Evolutionary conservation across 352 stramenopile species (phyloP), one percentile per base, ranked within the genome.

Genomic region (Pythium diclinum): DNA sequence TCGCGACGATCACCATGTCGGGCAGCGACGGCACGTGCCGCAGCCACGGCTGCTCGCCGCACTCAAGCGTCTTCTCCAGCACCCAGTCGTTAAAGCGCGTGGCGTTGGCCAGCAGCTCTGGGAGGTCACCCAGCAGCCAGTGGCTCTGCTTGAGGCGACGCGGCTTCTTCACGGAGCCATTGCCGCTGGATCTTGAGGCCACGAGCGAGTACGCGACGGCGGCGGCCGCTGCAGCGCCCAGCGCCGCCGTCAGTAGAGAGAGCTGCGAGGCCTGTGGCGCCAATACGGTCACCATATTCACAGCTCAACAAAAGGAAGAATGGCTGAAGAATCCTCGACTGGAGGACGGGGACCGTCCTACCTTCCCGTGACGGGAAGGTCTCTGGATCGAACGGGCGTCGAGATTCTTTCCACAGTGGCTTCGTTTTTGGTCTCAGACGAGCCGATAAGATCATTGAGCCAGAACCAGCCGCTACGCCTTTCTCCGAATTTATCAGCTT

Each of bases 1-100:
- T 56, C 49, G 65, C 33, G 32, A 67, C 28, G 19, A 71, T 57
- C 6, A 71, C 17, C 52, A 63, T 52, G 38, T 71, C 65, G 40
- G 57, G 48, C 36, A 55, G 32, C 23, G 44, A 25, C 30, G 63
- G 63, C 34, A 59, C 48, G 9, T 46, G 56, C 10, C 33, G 63
- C 17, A 65, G 32, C 56, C 57, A 65, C 32, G 63, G 63, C 11
- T 33, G 36, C 19, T 56, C 63, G 21, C 21, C 47, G 19, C 28
- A 62, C 16, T 56, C 44, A 4, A 61, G 13, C n/a, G 46, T 54
- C 9, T 63, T 63, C 34, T 68, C 62, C 32, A 48, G 62, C 11
- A 61, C 52, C 62, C 62, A 68, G 62, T 68, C 62, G 28, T 52
- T 21, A 47, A 63, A 68, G 11, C 55, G 62, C 32, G 19, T 40